Conservation (phyloP, 176 grass and related monocot species). For the Avena eriantha region DNA sequence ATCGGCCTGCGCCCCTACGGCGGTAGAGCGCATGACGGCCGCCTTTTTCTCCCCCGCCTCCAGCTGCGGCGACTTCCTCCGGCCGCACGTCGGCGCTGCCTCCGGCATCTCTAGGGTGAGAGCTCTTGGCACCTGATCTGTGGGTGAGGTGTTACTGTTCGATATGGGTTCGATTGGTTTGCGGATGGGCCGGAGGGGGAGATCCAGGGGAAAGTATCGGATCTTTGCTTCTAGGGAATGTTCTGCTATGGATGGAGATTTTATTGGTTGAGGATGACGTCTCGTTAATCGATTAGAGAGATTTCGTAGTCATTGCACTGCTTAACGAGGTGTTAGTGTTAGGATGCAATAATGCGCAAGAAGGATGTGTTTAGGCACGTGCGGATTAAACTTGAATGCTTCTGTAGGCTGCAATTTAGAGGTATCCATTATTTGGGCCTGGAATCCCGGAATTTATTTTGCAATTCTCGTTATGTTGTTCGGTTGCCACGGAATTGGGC, state of each 20-base stretch:
- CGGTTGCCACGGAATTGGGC: too few relatives aligned
- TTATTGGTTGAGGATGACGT: neutral
- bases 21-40: too few relatives aligned
- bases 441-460: too few relatives aligned
- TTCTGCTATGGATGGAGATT: slow-evolving; percentile 20
- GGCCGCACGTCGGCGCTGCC: slow-evolving; percentile 41
- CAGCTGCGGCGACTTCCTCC: slow-evolving; percentile 42
- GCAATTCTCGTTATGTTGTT: too few relatives aligned
- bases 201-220: slow-evolving; percentile 35
- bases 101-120: slow-evolving; percentile 67
- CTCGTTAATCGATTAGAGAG: neutral
- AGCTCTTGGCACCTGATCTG: slow-evolving; percentile 42
- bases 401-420: neutral
- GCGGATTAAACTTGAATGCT: neutral
- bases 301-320: slow-evolving; percentile 7
- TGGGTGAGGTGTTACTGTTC: slow-evolving; percentile 2
- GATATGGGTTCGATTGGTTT: slow-evolving; percentile 35
- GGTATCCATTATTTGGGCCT: too few relatives aligned
- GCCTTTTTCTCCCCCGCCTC: too few relatives aligned
- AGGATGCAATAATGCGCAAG: slow-evolving; percentile 1
- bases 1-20: slow-evolving; percentile 89
- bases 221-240: slow-evolving; percentile 24
- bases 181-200: neutral
- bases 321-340: slow-evolving; percentile 32
- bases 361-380: neutral